A percentile compares a stretch with the other conserved stretches of the same genome.
Evolutionary conservation across 371 early-diverging fungal species (phyloP).

Genomic region (Zychaea mexicana): DNA sequence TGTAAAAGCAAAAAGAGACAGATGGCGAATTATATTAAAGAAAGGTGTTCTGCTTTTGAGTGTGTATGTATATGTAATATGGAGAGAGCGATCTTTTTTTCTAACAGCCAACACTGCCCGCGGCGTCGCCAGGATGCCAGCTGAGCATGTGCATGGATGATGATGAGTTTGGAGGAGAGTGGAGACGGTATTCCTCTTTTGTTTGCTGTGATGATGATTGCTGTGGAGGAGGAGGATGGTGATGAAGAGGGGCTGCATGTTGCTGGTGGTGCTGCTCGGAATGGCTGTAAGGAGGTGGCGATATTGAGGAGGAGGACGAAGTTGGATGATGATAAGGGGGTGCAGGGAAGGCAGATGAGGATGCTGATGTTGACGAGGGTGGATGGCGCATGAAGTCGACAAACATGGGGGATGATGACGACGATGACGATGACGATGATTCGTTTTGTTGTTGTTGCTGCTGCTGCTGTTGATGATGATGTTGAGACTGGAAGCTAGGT

Average conservation of each 20-base stretch:
- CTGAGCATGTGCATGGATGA: constrained; percentile 18
- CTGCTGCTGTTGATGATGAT: not conserved
- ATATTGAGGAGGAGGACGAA: not conserved
- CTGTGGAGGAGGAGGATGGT: not conserved
- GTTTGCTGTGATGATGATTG: not conserved
- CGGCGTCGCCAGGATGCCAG: constrained; percentile 16
- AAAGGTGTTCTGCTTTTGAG: no score
- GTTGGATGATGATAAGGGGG: constrained; percentile 8
- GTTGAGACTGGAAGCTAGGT: not conserved
- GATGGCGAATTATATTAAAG: no score
- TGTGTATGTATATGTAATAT: not conserved
- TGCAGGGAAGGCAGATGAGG: not conserved
- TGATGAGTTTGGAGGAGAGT: constrained; percentile 1
- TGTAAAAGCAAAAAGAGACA: not conserved
- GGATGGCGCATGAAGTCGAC: constrained; percentile 13
- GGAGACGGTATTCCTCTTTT: not conserved
- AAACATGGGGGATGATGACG: no score
- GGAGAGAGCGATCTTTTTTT: no score
- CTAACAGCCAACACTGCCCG: constrained; percentile 16
- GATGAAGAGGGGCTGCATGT: not conserved
- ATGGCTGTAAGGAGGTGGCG: not conserved
- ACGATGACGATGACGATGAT: not conserved
- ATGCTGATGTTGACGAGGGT: not conserved
- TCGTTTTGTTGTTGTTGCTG: constrained; percentile 2
- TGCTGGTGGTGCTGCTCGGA: no score